Conservation (phyloP, 768 basidiomycete species). For the Nevesoporus exiguus region DNA sequence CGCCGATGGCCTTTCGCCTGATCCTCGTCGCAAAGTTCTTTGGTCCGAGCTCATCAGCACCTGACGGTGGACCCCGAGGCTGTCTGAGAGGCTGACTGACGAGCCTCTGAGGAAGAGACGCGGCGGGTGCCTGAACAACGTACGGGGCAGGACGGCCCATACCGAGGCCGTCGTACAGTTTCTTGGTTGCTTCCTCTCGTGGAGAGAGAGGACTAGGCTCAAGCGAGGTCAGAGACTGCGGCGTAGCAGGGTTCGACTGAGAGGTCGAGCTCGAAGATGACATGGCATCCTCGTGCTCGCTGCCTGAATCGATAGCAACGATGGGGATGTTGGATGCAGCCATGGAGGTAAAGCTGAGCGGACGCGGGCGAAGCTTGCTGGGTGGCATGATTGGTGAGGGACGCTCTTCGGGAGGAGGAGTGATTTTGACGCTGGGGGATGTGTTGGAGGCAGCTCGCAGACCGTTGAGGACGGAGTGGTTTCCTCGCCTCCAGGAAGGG, state of each 20-base stretch:
- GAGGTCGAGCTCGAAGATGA: constrained; percentile 60
- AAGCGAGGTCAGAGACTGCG: constrained; percentile 62
- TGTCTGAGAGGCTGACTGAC: constrained; percentile 76
- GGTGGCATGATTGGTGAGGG: constrained; percentile 35
- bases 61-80: constrained; percentile 84
- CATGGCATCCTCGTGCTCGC: constrained; percentile 51
- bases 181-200: constrained; percentile 84
- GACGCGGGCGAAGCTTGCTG: constrained; percentile 56
- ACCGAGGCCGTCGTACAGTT: constrained; percentile 85
- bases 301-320: constrained; percentile 55
- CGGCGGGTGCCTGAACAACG: constrained; percentile 16
- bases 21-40: constrained; percentile 88
- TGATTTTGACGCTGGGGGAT: constrained; percentile 67
- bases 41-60: constrained; percentile 80
- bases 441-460: constrained; percentile 51
- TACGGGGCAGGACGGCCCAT: constrained; percentile 63
- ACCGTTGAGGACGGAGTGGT: constrained; percentile 65
- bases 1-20: constrained; percentile 80
- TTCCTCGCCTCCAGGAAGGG: constrained; percentile 77
- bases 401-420: constrained; percentile 65
- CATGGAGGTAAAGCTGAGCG: constrained; percentile 56
- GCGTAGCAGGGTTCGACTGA: constrained; percentile 72
- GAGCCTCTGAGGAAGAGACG: constrained; percentile 47
- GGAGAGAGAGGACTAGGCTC: constrained; percentile 62
- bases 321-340: constrained; percentile 45